Percentiles rank a stretch among this genome's conserved stretches.
These are phyloP conservation scores for Acanthamoeba sp. DNA, from an alignment of 208 protist genomes.

Conservation along the genomic window DNA sequence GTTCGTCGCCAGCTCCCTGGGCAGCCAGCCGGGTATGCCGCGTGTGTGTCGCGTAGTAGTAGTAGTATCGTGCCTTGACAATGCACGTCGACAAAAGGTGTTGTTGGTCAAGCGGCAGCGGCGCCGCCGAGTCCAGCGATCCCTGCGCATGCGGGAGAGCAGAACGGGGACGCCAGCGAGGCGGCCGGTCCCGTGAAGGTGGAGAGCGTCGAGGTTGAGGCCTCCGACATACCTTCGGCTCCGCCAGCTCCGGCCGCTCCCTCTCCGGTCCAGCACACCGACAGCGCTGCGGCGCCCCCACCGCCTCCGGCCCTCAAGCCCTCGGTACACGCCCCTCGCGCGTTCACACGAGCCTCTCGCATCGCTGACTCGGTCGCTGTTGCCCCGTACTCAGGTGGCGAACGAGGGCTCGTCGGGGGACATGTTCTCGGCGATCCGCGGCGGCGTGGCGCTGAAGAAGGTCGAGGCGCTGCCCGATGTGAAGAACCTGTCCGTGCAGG, in stretches of 20 bases:
- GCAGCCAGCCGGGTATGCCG: neutral
- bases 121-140: no score
- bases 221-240: neutral
- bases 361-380: neutral
- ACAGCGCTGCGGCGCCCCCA: neutral
- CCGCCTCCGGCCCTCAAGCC: neutral
- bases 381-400: neutral
- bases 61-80: no score
- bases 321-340: neutral
- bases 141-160: neutral
- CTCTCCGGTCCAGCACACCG: neutral
- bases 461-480: neutral
- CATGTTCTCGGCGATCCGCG: constrained; percentile 20
- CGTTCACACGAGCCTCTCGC: neutral
- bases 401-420: neutral
- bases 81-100: no score
- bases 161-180: neutral
- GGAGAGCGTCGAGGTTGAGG: neutral
- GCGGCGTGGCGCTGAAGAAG: neutral
- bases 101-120: no score
- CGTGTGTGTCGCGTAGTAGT: no score
- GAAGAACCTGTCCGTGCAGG: neutral
- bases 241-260: neutral
- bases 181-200: neutral
- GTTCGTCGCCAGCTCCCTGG: neutral